A percentile compares a stretch with the other conserved stretches of the same genome.
These are phyloP conservation scores for Wickerhamiella pararugosa DNA, from an alignment of 1,139 yeast species.

Conservation along the genomic window DNA sequence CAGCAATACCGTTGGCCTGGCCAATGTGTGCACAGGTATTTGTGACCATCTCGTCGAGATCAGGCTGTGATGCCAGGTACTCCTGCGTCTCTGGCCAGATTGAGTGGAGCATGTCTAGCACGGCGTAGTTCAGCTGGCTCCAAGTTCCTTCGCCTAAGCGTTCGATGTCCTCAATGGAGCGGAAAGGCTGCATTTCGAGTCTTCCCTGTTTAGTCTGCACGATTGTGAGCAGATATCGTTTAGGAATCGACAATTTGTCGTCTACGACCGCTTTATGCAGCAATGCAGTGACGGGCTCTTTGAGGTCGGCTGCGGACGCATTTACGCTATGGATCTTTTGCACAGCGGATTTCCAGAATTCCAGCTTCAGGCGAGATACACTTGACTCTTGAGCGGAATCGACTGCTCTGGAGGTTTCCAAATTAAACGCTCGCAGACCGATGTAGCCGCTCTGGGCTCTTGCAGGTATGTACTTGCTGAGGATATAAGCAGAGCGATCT, in stretches of 20 bases:
- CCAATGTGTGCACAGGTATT: constrained; percentile 74
- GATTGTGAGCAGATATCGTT: constrained; percentile 43
- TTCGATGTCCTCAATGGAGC: constrained; percentile 43
- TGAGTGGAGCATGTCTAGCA: constrained; percentile 48
- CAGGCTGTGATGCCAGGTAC: constrained; percentile 34
- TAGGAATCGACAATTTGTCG: constrained; percentile 35
- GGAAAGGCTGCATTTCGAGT: constrained; percentile 35
- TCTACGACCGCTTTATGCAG: constrained; percentile 22
- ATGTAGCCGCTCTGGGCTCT: constrained; percentile 43
- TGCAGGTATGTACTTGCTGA: constrained; percentile 57
- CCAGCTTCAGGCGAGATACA: constrained; percentile 26
- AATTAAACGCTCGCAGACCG: constrained; percentile 55
- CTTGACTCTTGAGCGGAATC: constrained; percentile 31
- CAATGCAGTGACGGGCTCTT: constrained; percentile 50
- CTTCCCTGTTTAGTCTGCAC: constrained; percentile 43
- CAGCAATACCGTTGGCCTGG: constrained; percentile 61
- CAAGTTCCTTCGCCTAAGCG: constrained; percentile 70
- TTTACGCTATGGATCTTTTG: constrained; percentile 20
- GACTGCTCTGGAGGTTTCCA: constrained; percentile 49
- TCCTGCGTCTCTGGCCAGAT: constrained; percentile 39
- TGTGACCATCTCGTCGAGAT: constrained; percentile 27
- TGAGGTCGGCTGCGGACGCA: constrained; percentile 13
- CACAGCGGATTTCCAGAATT: constrained; percentile 27
- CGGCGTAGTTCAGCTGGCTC: constrained; percentile 57
- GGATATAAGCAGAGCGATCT: constrained; percentile 52